Base-by-base conservation (phyloP, 441 rosid genomes). In the Populus tomentosa region DNA sequence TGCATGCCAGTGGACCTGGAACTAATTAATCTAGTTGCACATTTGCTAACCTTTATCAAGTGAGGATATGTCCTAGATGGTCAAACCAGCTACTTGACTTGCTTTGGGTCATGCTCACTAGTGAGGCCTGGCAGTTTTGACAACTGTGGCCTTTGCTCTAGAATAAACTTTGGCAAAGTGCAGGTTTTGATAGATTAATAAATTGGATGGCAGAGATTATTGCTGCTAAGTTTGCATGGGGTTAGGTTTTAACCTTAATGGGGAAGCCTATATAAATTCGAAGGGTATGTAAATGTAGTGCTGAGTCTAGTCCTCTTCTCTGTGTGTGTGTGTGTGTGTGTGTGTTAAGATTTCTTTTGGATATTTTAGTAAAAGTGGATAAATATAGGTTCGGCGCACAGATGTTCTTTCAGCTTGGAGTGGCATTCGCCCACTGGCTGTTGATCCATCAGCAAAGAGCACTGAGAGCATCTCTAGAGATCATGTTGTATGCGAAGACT, bases 331-430 rank as follows among this genome's bases (percentile, higher is more conserved):
- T 35, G 33, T 69, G 56, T 67, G 32, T 13, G 63, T 35, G 40
- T 10, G 77, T 72, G 56, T 67, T 81, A 53, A 16, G 33, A 46
- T 75, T 69, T 42, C 35, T 21, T 80, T 26, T 79, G 78, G 77
- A 65, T 10, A 73, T 40, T 83, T 24, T 80, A 67, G 33, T 70
- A 59, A 75, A 68, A 30, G 36, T 78, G 72, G 36, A 77, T 77
- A 80, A 80, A n/a, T 75, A 66, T 82, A 92, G 99, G 99, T 95
- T 18, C 90, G 99, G 8, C 94, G 99, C 62, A 59, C 84, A n/a
- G 99, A 95, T 89, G 98, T 95, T 82, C 99, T 95, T 69, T 95
- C 99, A 68, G 99, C 97, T 72, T 95, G 99, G 99, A 95, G 98
- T 87, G 99, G 99, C 53, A 93, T 95, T 76, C 97, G 99, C 63